Base-by-base conservation (phyloP, 441 rosid genomes). In the Hypseocharis bilobata region DNA sequence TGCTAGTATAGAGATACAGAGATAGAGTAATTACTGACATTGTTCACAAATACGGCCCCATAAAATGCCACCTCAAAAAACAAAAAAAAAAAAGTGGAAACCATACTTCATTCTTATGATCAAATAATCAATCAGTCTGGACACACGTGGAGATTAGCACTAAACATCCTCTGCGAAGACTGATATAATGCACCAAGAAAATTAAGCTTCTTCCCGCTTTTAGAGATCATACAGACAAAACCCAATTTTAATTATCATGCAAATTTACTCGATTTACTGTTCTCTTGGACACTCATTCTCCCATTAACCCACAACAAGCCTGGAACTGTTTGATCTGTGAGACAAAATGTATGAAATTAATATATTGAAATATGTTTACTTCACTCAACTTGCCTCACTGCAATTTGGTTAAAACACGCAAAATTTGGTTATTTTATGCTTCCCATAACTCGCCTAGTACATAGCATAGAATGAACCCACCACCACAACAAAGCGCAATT, bases 401-500 rank as follows among this genome's bases (percentile, higher is more conserved):
- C 20, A 22, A 51, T 19, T 0, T 6, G 8, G 56, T 6, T 51
- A 44, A 44, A n/a, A 14, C 6, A 44, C 19, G n/a, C 49, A 47
- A 47, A 19, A 47, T 16, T 10, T 3, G n/a, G n/a, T n/a, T n/a
- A n/a, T 19, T 8, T 16, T 47, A 47, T 17, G 16, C 8, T 30
- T 30, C 6, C 34, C 34, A 0, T 30, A 30, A 30, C 34, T 30
- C 34, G 34, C 34, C 34, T 3, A 36, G 42, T 36, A 47, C 25
- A 36, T 19, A 66, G 10, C 19, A 14, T 26, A 63, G 66, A 61
- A 70, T 10, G 28, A 44, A 52, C 29, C 66, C 49, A 55, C 29
- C 38, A 36, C 55, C 65, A 52, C 1, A 13, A 6, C 61, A 62
- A 70, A 68, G 45, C 66, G 49, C 27, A 44, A 61, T 60, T 25